Conservation (phyloP, 177 flowering plant genomes). For the Viscum album region DNA sequence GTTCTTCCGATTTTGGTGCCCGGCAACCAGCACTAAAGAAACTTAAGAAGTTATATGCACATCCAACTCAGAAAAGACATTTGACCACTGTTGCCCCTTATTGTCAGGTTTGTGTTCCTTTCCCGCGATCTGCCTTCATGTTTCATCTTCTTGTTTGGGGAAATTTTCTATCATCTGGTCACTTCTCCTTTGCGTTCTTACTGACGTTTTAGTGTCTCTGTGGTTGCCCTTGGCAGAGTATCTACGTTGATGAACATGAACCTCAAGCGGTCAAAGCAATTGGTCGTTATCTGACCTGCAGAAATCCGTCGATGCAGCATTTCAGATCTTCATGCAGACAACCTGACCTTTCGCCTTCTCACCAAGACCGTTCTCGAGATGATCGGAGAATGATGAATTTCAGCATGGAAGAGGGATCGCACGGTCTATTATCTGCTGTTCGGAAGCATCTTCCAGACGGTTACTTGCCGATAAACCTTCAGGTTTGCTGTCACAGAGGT, state of each 20-base stretch:
- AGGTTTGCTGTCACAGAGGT: constrained; percentile 21
- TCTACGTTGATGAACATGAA: constrained; percentile 28
- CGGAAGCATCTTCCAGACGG: constrained; percentile 14
- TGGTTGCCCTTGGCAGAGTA: constrained; percentile 44
- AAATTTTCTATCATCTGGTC: background rate
- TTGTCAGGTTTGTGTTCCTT: constrained; percentile 32
- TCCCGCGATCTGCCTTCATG: background rate
- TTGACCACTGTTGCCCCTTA: constrained; percentile 15
- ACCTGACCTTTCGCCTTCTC: constrained; percentile 7
- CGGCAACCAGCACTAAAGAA: constrained; percentile 19
- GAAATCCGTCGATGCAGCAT: constrained; percentile 48
- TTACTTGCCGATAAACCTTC: constrained; percentile 11
- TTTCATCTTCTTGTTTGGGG: background rate
- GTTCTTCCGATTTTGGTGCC: constrained; percentile 22
- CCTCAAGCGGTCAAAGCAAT: constrained; percentile 10
- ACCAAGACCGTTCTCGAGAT: constrained; percentile 15
- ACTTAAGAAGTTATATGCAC: constrained; percentile 9
- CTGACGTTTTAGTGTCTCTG: constrained; percentile 55
- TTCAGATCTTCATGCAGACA: constrained; percentile 22
- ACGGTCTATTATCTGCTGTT: constrained; percentile 15
- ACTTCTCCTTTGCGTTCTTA: background rate
- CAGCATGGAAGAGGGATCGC: constrained; percentile 14
- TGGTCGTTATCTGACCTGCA: constrained; percentile 13
- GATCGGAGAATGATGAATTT: constrained; percentile 8
- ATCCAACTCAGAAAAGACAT: constrained; percentile 11